Evolutionary conservation across 768 basidiomycete genomes (phyloP), one percentile per base, ranked within the genome.

Genomic region (Lentinula lateritia): DNA sequence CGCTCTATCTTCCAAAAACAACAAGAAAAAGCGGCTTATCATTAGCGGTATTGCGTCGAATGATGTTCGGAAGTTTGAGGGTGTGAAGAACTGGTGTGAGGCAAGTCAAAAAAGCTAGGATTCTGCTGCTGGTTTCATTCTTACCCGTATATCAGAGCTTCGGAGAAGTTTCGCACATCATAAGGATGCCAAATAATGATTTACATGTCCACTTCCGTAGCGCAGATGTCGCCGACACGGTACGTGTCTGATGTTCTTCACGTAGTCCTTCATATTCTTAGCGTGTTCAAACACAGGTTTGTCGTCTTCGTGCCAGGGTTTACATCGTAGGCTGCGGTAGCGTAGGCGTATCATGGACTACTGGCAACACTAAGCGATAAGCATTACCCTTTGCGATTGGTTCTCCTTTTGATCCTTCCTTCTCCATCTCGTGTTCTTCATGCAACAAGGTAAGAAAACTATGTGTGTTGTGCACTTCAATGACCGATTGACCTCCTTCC

Each of bases 211-310:
- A 87, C 67, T 92, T 91, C 67, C 80, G 83, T 52, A 84, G 82
- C 58, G 79, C 86, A 54, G 90, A 92, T 61, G 90, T 92, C 9
- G 90, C 90, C 20, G 90, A 92, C 64, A 92, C 88, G 6, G 90
- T 91, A 69, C 32, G 86, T 77, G 55, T 39, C n/a, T 34, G 34
- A 13, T 13, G 13, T 58, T 48, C 18, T 23, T 8, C 12, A 35
- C 13, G 5, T 12, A 12, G 34, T 41, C 13, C 28, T 4, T 16
- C 5, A 6, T 16, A 6, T 34, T 20, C n/a, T 18, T 53, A 20
- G 35, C 42, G 9, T 50, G 28, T 35, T 4, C 15, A 42, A 16
- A 38, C 18, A 15, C 62, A 91, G 89, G 89, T 91, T 2, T 92
- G 90, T 68, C 88, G 90, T 43, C 72, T 92, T 61, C 85, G 88